Evolutionary conservation across 345 rosid genomes (phyloP), one percentile per base, ranked within the genome.

Genomic region (Limnanthes douglasii): DNA sequence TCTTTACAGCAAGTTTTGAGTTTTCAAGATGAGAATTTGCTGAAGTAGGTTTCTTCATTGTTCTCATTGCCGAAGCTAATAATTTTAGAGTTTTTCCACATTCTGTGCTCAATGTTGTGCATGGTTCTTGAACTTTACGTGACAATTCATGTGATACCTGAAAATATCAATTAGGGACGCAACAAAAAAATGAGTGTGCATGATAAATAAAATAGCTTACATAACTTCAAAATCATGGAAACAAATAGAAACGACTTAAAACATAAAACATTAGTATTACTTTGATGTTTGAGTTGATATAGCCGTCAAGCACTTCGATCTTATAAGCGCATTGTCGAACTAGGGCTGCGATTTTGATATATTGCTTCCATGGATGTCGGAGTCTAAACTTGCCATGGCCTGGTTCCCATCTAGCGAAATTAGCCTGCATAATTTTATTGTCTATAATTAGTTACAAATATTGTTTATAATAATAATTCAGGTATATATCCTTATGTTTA

Each of bases 401-500:
- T 4, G 95, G 95, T 39, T 86, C 95, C 97, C 93, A 86, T 51
- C 70, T 67, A 1, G 97, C 88, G 38, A 73, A 73, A 54, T 82
- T 75, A 19, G 78, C 95, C 97, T 78, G 53, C 20, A n/a, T n/a
- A n/a, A n/a, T n/a, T n/a, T n/a, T n/a, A n/a, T n/a, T n/a, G n/a
- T n/a, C n/a, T n/a, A n/a, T n/a, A n/a, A n/a, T n/a, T n/a, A n/a
- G n/a, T n/a, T n/a, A n/a, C n/a, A n/a, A n/a, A n/a, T n/a, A n/a
- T n/a, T n/a, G n/a, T n/a, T n/a, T n/a, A n/a, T n/a, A n/a, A n/a
- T n/a, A n/a, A n/a, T n/a, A n/a, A n/a, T n/a, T n/a, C n/a, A n/a
- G n/a, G n/a, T n/a, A n/a, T n/a, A n/a, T 21, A 19, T 20, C 3
- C 15, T 20, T 11, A 8, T 8, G 18, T 10, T 11, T 34, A 11